Evolutionary conservation across 2,329 filamentous ascomycete genomes (phyloP).

Genomic region (Daldinia sp.): DNA sequence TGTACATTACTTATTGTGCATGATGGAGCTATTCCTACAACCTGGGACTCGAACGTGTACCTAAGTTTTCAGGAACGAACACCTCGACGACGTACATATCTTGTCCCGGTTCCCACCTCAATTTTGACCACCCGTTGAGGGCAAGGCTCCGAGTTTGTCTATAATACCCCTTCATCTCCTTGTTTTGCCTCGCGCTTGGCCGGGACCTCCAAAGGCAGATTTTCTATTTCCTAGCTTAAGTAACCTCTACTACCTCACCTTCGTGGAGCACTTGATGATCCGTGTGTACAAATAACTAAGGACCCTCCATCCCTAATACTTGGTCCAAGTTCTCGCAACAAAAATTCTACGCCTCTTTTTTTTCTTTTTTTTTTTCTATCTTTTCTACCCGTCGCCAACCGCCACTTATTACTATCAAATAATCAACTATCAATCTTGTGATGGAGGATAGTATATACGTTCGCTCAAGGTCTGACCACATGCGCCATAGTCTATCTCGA

Average conservation of each 20-base stretch:
- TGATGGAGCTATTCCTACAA: slow-evolving; percentile 32
- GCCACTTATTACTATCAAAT: slow-evolving; percentile 18
- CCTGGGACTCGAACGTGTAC: slow-evolving; percentile 32
- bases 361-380: too few relatives aligned
- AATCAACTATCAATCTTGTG: slow-evolving; percentile 14
- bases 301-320: slow-evolving; percentile 28
- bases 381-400: slow-evolving; percentile 33
- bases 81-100: slow-evolving; percentile 35
- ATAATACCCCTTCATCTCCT: slow-evolving; percentile 40
- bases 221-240: slow-evolving; percentile 22
- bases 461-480: slow-evolving; percentile 36
- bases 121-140: slow-evolving; percentile 21
- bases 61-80: slow-evolving; percentile 35
- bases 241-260: slow-evolving; percentile 9
- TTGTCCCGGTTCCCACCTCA: slow-evolving; percentile 33
- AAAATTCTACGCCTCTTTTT: slow-evolving; percentile 20
- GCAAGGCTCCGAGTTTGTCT: slow-evolving; percentile 37
- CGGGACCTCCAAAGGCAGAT: slow-evolving; percentile 36
- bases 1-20: slow-evolving; percentile 29
- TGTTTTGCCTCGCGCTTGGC: slow-evolving; percentile 32
- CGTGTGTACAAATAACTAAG: slow-evolving; percentile 42
- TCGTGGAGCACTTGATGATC: slow-evolving; percentile 20
- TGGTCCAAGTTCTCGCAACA: slow-evolving; percentile 27
- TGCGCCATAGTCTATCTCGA: slow-evolving; percentile 37
- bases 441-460: slow-evolving; percentile 44